A percentile compares a stretch with the other conserved stretches of the same genome.
These are phyloP conservation scores for Golubevia sp. DNA, from an alignment of 1,284 basidiomycete species.

Conservation along the genomic window DNA sequence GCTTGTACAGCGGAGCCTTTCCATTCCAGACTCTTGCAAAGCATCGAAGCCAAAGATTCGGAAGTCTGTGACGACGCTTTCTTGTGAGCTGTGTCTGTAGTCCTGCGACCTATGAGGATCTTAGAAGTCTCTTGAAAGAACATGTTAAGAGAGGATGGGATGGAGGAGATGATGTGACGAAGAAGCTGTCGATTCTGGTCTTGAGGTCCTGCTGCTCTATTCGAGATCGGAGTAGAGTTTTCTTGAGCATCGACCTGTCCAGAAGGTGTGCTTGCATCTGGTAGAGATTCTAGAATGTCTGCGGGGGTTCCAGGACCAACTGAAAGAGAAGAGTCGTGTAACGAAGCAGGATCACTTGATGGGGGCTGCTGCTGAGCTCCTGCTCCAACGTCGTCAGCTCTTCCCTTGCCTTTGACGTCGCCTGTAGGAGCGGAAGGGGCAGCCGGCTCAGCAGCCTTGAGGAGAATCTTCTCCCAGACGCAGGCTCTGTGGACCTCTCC, in stretches of 20 bases:
- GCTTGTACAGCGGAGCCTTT: conserved; percentile 24
- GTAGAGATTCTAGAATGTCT: too few species aligned
- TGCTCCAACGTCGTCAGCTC: too few species aligned
- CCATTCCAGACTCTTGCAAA: conserved; percentile 28
- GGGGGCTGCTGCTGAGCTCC: too few species aligned
- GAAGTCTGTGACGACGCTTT: conserved; percentile 20
- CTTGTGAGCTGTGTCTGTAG: conserved; percentile 36
- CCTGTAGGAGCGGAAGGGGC: too few species aligned
- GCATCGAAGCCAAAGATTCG: conserved; percentile 22
- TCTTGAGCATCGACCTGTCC: too few species aligned
- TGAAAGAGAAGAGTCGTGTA: too few species aligned
- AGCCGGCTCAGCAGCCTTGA: conserved; percentile 65
- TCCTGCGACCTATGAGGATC: conserved; percentile 38
- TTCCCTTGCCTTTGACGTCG: too few species aligned
- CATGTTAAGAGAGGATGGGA: conserved; percentile 30
- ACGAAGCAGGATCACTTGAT: too few species aligned
- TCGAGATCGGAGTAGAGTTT: not conserved
- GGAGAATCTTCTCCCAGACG: conserved; percentile 81
- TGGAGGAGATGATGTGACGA: conserved; percentile 39
- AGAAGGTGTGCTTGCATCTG: too few species aligned
- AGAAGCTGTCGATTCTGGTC: conserved; percentile 4
- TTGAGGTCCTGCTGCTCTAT: not conserved
- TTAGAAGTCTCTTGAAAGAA: conserved; percentile 44
- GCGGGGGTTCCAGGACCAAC: too few species aligned
- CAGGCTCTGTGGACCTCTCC: conserved; percentile 81